phyloP scores from a whole-genome alignment of 495 filamentous ascomycete species.

The Parmelia sp. region DNA sequence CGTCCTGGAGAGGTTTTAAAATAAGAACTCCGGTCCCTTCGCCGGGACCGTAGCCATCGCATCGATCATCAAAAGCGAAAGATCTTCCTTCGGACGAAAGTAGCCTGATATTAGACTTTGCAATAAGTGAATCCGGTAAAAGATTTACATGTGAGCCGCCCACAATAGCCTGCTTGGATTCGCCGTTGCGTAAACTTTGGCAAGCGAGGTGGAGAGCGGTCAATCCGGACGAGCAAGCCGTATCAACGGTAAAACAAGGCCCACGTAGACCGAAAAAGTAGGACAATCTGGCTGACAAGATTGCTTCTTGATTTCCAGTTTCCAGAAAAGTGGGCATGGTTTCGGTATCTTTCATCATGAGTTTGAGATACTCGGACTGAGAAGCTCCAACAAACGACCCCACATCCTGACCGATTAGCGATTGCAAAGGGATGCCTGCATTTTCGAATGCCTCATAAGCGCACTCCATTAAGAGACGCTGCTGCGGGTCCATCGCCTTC shows the following conservation, averaged over 20 bases:
- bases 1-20: conserved; percentile 50
- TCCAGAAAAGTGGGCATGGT: background rate
- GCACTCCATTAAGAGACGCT: conserved; percentile 48
- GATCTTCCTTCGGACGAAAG: conserved; percentile 31
- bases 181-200: conserved; percentile 23
- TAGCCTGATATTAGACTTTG: conserved; percentile 25
- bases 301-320: background rate
- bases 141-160: conserved; percentile 31
- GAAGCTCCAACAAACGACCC: conserved; percentile 3
- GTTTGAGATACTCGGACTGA: background rate
- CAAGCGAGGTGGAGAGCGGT: conserved; percentile 20
- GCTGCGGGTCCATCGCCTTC: conserved; percentile 51
- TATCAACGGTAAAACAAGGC: conserved; percentile 32
- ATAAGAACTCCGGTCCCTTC: conserved; percentile 47
- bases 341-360: conserved; percentile 3
- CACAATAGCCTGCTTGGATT: conserved; percentile 39
- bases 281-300: conserved; percentile 30
- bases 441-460: conserved; percentile 52
- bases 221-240: conserved; percentile 23
- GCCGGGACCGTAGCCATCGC: conserved; percentile 39
- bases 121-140: background rate
- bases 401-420: background rate
- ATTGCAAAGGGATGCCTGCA: conserved; percentile 23
- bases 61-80: conserved; percentile 32
- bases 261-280: conserved; percentile 33